Base-by-base conservation (phyloP, 768 basidiomycete genomes). In the Mycena rosella region DNA sequence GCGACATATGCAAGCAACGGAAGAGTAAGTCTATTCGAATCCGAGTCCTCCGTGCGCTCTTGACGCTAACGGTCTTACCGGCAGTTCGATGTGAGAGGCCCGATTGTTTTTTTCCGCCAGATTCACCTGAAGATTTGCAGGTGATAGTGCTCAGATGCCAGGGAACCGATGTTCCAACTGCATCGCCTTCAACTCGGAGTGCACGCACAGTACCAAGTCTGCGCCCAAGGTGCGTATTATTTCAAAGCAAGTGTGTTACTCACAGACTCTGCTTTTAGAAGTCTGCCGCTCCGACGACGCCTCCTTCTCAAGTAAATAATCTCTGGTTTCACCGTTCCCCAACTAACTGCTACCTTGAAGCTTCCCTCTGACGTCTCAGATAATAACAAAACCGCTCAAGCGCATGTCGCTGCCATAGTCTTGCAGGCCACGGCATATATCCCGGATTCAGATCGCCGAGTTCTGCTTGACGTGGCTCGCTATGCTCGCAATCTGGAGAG, bases 81-180 rank as follows among this genome's bases (percentile, higher is more conserved):
- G 14, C 15, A 70, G 69, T 70, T 13, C 47, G 56, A 63, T 70
- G 69, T 66, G 30, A 34, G 64, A 34, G 0, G 24, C n/a, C n/a
- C 14, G 42, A 5, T 10, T 5, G 1, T 11, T 24, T 24, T 13
- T n/a, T 24, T 36, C 3, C 22, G 0, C 8, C 14, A 7, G 24
- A 26, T 36, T 22, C 18, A 32, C n/a, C 62, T 8, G 14, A 22
- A 59, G 8, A 14, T 8, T 56, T n/a, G n/a, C n/a, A 90, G 89
- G 90, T 74, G 91, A 94, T 78, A 92, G 92, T 65, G 88, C 86
- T 4, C 89, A 88, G 72, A 90, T 88, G 87, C 86, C 89, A 2
- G 85, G 84, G 32, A 88, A 89, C 72, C 77, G 83, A 60, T 93
- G 91, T 75, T 88, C 89, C 1, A 91, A 91, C 76, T 92, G 91